Evolutionary conservation across 2,329 filamentous ascomycete species (phyloP), one percentile per base, ranked within the genome.

Genomic region (Polychaeton citri): DNA sequence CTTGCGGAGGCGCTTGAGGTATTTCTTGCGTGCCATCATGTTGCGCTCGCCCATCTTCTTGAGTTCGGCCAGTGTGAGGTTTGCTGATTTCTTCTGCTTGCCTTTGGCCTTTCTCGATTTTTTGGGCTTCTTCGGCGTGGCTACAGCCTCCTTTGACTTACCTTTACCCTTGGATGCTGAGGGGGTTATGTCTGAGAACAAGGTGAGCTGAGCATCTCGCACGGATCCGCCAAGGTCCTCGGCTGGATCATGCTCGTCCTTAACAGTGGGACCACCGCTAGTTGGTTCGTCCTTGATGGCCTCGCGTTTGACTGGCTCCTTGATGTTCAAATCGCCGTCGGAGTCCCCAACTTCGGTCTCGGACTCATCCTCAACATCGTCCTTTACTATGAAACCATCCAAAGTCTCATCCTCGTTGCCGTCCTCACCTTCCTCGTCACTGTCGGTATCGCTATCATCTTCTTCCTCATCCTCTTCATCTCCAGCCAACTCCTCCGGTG

Each of bases 11-110:
- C 76, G 79, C 21, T 63, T 64, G 48, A 86, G 69, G 56, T 90
- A 94, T 44, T 71, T 73, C 41, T 66, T 69, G 48, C 78, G 80
- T 3, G 79, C 74, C 9, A 67, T 68, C 19, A 66, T 68, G 57
- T 74, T 88, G 42, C 71, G 74, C 33, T 64, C 62, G 0, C 75
- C 77, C 18, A 81, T 71, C 38, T 75, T 72, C 45, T 84, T 82
- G 12, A 90, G 66, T 38, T 78, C 65, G 0, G 74, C 73, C 3
- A 81, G 62, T 1, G 71, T 74, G 35, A 68, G 60, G 16, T 54
- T 49, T 16, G 53, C 52, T 24, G 48, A 44, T 21, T 51, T 50
- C 31, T 51, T 57, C 15, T 52, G 57, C 45, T 71, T 72, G 32
- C 43, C 46, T 34, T 59, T 57, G 33, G 55, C 52, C 38, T 48